Evolutionary conservation across 768 basidiomycete genomes (phyloP).

Genomic region (Strobilomyces dryophilus): DNA sequence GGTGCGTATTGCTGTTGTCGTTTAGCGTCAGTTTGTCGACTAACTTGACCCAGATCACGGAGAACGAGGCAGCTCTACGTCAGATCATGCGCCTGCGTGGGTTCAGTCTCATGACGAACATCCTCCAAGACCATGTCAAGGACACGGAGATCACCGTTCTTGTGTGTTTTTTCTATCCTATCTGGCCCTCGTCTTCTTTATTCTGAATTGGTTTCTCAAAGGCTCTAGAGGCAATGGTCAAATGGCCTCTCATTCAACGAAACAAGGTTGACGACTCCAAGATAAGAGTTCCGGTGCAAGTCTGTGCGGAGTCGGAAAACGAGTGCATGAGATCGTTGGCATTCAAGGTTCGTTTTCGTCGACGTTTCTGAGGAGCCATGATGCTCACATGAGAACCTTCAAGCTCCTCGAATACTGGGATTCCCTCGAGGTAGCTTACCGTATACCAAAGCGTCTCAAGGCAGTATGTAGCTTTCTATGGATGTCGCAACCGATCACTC

Average conservation of each 20-base stretch:
- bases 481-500: neutral
- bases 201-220: conserved; percentile 19
- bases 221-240: conserved; percentile 63
- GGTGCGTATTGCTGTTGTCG: conserved; percentile 36
- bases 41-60: conserved; percentile 63
- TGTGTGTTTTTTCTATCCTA: conserved; percentile 41
- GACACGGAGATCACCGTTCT: conserved; percentile 69
- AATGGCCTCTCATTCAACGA: conserved; percentile 79
- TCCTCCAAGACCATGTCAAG: conserved; percentile 69
- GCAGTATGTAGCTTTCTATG: conserved; percentile 26
- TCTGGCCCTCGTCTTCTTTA: neutral
- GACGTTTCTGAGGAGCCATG: neutral
- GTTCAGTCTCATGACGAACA: conserved; percentile 85
- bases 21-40: neutral
- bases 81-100: conserved; percentile 92
- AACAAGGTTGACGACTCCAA: conserved; percentile 91
- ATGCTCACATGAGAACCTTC: neutral
- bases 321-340: conserved; percentile 55
- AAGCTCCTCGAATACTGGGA: conserved; percentile 83
- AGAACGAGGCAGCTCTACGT: conserved; percentile 70
- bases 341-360: conserved; percentile 45
- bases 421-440: conserved; percentile 68
- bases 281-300: conserved; percentile 61
- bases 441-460: conserved; percentile 75
- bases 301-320: conserved; percentile 51